These are phyloP conservation scores for Typha latifolia DNA, from an alignment of 176 grass and related monocot genomes.

Conservation along the genomic window DNA sequence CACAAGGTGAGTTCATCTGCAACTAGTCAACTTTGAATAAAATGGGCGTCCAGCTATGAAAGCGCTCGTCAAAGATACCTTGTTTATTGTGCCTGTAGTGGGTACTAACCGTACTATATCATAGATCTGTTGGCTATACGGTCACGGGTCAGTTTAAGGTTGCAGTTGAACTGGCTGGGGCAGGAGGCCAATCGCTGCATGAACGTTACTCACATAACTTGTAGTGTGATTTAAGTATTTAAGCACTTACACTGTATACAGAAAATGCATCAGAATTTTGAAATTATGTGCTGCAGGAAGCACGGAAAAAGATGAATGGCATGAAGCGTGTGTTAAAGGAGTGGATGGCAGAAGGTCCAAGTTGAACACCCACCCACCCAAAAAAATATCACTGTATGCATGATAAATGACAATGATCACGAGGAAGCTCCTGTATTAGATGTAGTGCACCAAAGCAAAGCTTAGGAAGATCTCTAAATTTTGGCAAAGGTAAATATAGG, in stretches of 20 bases:
- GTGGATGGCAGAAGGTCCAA: slow-evolving; percentile 41
- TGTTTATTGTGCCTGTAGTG: too few relatives aligned
- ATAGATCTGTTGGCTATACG: too few relatives aligned
- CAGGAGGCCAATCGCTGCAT: too few relatives aligned
- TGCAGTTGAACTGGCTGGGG: too few relatives aligned
- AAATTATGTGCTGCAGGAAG: slow-evolving; percentile 32
- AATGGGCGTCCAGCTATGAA: too few relatives aligned
- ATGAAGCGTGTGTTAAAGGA: slow-evolving; percentile 54
- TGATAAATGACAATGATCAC: not conserved
- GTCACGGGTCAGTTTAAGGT: too few relatives aligned
- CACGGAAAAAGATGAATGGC: slow-evolving; percentile 51
- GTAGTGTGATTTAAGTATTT: too few relatives aligned
- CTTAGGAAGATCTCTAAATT: slow-evolving; percentile 2
- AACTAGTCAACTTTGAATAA: not conserved
- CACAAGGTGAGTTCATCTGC: slow-evolving; percentile 40
- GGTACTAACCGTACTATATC: too few relatives aligned
- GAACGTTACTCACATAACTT: too few relatives aligned
- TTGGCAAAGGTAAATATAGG: slow-evolving; percentile 9
- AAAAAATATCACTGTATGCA: not conserved
- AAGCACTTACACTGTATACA: not conserved
- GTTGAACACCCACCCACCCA: slow-evolving; percentile 22
- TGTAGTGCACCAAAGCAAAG: not conserved
- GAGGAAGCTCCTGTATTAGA: slow-evolving; percentile 1
- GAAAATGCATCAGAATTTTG: not conserved
- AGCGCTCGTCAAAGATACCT: too few relatives aligned